Evolutionary conservation across 2,329 filamentous ascomycete species (phyloP), one percentile per base, ranked within the genome.

Genomic region (Exophiala calicioides): DNA sequence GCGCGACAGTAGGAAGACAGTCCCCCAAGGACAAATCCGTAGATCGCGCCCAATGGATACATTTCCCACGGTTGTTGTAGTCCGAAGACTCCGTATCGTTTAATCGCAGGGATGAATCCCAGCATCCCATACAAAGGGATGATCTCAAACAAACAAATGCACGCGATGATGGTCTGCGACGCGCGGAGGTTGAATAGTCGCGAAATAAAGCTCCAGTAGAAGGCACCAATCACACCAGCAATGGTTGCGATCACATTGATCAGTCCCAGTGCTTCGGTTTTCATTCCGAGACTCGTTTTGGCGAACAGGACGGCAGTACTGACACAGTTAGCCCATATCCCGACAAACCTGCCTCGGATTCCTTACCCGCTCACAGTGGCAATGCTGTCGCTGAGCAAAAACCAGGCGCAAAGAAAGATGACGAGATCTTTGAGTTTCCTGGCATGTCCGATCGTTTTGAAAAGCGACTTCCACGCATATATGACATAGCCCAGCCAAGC

Each of bases 21-120:
- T 0, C 93, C 93, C n/a, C 93, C 93, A 21, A 97, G 81, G 2
- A 97, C 90, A 38, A 98, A 81, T 0, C 93, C 93, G 66, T 96
- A 97, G 9, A 97, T 81, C 3, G 87, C 86, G 0, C 89, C 90
- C 1, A 98, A 71, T 0, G 88, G 88, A 60, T 93, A 97, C 88
- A 98, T 96, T 60, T 98, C 93, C 88, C 90, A 95, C 3, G 88
- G 85, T 63, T 93, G 84, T 66, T 95, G 90, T n/a, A 98, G 76
- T 1, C 93, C 93, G 30, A 90, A 71, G 4, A 88, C 82, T 1
- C 89, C 90, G 67, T 86, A 81, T 5, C 75, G 71, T 58, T 82
- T 79, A 35, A 98, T 78, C 5, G 88, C 81, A 0, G 90, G 89
- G 12, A 97, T 76, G 62, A 93, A 96, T 1, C 90, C 90, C 13